Evolutionary conservation across 352 stramenopile species (phyloP).

Genomic region (Globisporangium lucens): DNA sequence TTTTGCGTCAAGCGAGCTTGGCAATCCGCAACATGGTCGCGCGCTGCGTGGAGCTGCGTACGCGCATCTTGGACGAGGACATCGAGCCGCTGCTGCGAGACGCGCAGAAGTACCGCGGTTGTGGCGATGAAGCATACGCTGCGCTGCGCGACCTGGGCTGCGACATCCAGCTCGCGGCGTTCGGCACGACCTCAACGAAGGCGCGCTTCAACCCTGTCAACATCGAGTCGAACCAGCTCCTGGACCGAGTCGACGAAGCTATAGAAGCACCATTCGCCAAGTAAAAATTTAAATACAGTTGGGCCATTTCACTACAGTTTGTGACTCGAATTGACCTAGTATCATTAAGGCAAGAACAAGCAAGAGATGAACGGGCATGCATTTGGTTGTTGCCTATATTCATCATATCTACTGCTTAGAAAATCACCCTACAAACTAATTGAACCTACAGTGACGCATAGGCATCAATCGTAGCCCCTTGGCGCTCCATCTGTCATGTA

Average conservation of each 20-base stretch:
- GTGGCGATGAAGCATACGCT: slow-evolving; percentile 76
- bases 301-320: background rate
- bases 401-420: too few relatives aligned
- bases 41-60: slow-evolving; percentile 50
- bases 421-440: too few relatives aligned
- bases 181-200: slow-evolving; percentile 33
- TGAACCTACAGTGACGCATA: too few relatives aligned
- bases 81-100: slow-evolving; percentile 61
- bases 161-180: slow-evolving; percentile 63
- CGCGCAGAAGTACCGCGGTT: slow-evolving; percentile 60
- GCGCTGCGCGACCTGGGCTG: slow-evolving; percentile 70
- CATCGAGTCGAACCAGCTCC: slow-evolving; percentile 48
- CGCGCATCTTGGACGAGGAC: slow-evolving; percentile 58
- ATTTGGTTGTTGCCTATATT: too few relatives aligned
- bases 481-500: background rate
- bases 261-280: slow-evolving; percentile 38
- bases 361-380: too few relatives aligned
- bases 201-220: slow-evolving; percentile 71
- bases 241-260: slow-evolving; percentile 47
- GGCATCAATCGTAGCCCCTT: too few relatives aligned
- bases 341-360: too few relatives aligned
- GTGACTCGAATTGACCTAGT: too few relatives aligned
- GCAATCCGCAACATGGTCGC: slow-evolving; percentile 81
- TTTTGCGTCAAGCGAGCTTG: slow-evolving; percentile 74
- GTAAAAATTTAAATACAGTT: background rate